phyloP scores from a whole-genome alignment of 2,329 filamentous ascomycete genomes.

The Epichloe hybrida region DNA sequence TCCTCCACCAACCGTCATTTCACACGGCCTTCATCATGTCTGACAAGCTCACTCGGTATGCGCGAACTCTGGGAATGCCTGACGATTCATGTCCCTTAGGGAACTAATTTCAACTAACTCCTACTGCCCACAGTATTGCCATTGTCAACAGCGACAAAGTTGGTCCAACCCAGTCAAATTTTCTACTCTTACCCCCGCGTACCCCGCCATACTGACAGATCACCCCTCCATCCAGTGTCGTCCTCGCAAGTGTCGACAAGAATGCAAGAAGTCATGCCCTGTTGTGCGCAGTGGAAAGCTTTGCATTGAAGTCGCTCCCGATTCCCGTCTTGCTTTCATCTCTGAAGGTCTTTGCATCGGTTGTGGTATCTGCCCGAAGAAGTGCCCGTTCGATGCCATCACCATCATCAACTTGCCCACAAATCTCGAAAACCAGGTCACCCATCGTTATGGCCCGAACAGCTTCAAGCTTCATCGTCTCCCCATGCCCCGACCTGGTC shows the following conservation, averaged over 20 bases:
- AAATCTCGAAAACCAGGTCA: slow-evolving; percentile 96
- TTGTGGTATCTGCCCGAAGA: slow-evolving; percentile 99
- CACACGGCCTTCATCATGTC: slow-evolving; percentile 48
- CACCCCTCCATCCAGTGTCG: slow-evolving; percentile 22
- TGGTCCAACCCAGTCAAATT: slow-evolving; percentile 15
- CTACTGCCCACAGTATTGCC: slow-evolving; percentile 57
- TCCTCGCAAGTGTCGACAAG: slow-evolving; percentile 76
- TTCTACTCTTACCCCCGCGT: slow-evolving; percentile 8
- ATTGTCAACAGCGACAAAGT: slow-evolving; percentile 99
- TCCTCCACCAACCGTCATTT: background rate
- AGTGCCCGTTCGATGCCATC: slow-evolving; percentile 96
- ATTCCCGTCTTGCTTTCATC: slow-evolving; percentile 94
- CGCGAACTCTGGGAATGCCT: slow-evolving; percentile 18
- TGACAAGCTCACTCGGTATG: slow-evolving; percentile 89
- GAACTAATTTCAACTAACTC: slow-evolving; percentile 13
- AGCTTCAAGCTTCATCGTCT: slow-evolving; percentile 98
- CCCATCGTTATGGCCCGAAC: slow-evolving; percentile 97
- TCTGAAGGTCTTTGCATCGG: slow-evolving; percentile 93
- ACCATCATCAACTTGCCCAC: slow-evolving; percentile 99
- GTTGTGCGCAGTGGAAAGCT: slow-evolving; percentile 96
- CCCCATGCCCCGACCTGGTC: slow-evolving; percentile 87
- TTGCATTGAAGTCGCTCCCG: slow-evolving; percentile 82
- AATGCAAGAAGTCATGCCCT: slow-evolving; percentile 97
- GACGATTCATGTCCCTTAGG: background rate
- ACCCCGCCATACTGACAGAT: slow-evolving; percentile 17